Percentiles rank a stretch among this genome's conserved stretches.
Evolutionary conservation across 73 alveolate species (phyloP).

Genomic region (Symbiodinium pilosum): DNA sequence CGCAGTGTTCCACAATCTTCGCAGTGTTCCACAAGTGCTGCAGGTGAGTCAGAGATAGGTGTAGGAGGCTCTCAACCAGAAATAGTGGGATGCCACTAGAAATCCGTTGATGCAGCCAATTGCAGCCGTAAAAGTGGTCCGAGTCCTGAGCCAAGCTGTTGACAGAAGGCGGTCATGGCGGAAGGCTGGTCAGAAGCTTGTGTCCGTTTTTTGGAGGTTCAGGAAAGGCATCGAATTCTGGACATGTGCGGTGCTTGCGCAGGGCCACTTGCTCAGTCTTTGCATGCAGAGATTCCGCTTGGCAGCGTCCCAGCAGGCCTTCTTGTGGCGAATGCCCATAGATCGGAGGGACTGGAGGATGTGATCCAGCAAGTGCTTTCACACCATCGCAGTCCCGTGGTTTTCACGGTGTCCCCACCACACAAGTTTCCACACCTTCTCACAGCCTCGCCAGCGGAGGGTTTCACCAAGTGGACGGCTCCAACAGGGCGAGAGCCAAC

Average conservation of each 20-base stretch:
- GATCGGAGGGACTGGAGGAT: constrained; percentile 20
- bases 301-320: constrained; percentile 24
- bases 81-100: too few relatives aligned
- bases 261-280: constrained; percentile 14
- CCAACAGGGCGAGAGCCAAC: not conserved
- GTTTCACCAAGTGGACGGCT: not conserved
- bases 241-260: constrained; percentile 43
- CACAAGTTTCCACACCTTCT: constrained; percentile 48
- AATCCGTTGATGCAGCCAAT: too few relatives aligned
- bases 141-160: too few relatives aligned
- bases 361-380: not conserved
- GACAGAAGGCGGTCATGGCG: too few relatives aligned
- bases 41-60: too few relatives aligned
- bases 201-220: constrained; percentile 1
- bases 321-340: constrained; percentile 42
- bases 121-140: too few relatives aligned
- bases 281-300: not conserved
- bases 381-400: constrained; percentile 20
- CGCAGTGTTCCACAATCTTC: too few relatives aligned
- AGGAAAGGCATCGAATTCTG: not conserved
- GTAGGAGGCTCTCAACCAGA: too few relatives aligned
- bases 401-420: constrained; percentile 44
- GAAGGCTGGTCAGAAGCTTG: not conserved
- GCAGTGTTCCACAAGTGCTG: too few relatives aligned
- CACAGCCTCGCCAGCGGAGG: not conserved